phyloP scores from a whole-genome alignment of 1,139 yeast genomes.

The Meyerozyma sp. region DNA sequence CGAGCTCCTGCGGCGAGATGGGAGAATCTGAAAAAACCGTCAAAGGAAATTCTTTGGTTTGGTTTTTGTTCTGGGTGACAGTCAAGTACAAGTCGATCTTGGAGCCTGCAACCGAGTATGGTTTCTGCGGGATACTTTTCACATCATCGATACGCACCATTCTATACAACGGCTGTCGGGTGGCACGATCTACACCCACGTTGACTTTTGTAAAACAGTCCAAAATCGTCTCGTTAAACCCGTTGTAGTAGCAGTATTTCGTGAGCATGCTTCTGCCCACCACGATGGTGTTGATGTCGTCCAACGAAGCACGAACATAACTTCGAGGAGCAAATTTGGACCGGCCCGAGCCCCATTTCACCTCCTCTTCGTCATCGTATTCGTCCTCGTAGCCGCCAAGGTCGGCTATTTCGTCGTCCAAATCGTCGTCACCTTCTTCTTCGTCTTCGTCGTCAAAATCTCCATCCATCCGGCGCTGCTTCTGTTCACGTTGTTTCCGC shows the following conservation, averaged over 20 bases:
- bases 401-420: slow-evolving; percentile 16
- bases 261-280: slow-evolving; percentile 75
- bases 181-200: slow-evolving; percentile 63
- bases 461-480: slow-evolving; percentile 32
- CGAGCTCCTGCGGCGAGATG: slow-evolving; percentile 64
- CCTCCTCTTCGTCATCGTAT: slow-evolving; percentile 37
- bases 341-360: slow-evolving; percentile 46
- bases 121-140: slow-evolving; percentile 46
- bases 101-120: slow-evolving; percentile 51
- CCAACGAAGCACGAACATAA: slow-evolving; percentile 34
- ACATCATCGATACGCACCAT: slow-evolving; percentile 76
- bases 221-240: slow-evolving; percentile 60
- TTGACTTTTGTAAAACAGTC: slow-evolving; percentile 82
- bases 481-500: slow-evolving; percentile 77
- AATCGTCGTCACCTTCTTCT: slow-evolving; percentile 35
- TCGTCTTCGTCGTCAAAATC: slow-evolving; percentile 21
- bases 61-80: slow-evolving; percentile 62
- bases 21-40: slow-evolving; percentile 74
- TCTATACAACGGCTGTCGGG: slow-evolving; percentile 67
- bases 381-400: slow-evolving; percentile 19
- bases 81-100: slow-evolving; percentile 57
- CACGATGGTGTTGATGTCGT: slow-evolving; percentile 64
- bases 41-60: slow-evolving; percentile 70
- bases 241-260: slow-evolving; percentile 77
- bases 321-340: slow-evolving; percentile 22